Percentiles rank a stretch among this genome's conserved stretches.
phyloP scores from a whole-genome alignment of 1,284 basidiomycete species.

The Cutaneotrichosporon cutaneum region DNA sequence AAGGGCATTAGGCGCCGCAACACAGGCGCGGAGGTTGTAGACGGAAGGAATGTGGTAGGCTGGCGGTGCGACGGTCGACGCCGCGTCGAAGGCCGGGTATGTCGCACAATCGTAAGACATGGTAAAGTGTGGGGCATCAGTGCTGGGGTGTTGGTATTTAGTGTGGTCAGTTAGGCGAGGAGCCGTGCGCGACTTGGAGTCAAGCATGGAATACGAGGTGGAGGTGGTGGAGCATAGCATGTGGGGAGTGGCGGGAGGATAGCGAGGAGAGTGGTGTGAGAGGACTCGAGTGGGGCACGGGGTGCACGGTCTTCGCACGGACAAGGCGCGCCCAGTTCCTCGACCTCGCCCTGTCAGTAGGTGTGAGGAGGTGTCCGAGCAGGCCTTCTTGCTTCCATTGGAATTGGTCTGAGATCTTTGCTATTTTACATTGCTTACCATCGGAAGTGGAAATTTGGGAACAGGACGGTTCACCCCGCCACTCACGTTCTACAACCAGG shows the following conservation, averaged over 20 bases:
- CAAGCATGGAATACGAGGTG: background rate
- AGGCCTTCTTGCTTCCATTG: background rate
- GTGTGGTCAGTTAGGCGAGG: background rate
- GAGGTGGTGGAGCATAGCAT: background rate
- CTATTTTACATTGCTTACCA: background rate
- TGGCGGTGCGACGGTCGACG: background rate
- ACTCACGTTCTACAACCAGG: too few relatives aligned
- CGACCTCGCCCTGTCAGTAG: background rate
- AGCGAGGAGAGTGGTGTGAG: background rate
- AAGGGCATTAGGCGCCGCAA: constrained; percentile 1
- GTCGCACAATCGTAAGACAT: constrained; percentile 5
- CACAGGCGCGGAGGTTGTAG: constrained; percentile 2
- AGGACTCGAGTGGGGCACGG: background rate
- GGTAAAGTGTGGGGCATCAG: background rate
- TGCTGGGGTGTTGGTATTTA: background rate
- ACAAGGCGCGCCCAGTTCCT: background rate
- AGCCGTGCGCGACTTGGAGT: background rate
- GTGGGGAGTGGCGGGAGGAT: background rate
- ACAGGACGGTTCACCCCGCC: background rate
- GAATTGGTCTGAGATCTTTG: background rate
- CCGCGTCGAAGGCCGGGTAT: constrained; percentile 5
- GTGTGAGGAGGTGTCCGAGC: background rate
- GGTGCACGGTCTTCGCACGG: background rate
- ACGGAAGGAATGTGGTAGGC: constrained; percentile 10
- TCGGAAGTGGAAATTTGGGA: too few relatives aligned